Percentiles rank a stretch among this genome's conserved stretches.
These are phyloP conservation scores for Malus sieversii DNA, from an alignment of 306 rosid species.

Conservation along the genomic window DNA sequence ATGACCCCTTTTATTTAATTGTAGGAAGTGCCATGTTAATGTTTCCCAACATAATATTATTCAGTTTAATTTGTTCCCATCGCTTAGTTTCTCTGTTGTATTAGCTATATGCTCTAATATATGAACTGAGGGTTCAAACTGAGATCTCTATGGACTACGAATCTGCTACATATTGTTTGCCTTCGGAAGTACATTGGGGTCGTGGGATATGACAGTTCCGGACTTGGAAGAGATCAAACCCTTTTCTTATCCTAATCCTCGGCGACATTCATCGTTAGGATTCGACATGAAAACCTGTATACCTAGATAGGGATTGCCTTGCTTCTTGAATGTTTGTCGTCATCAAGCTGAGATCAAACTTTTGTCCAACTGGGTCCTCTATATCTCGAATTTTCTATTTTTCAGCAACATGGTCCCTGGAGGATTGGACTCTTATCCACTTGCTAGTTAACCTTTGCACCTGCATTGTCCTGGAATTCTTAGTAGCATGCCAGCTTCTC, in stretches of 20 bases:
- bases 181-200: not conserved
- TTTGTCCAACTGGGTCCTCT: not conserved
- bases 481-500: not conserved
- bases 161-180: not conserved
- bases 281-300: not conserved
- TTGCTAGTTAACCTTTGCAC: not conserved
- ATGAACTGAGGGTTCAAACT: not conserved
- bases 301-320: not conserved
- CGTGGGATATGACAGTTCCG: not conserved
- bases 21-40: constrained; percentile 18
- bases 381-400: too few species aligned
- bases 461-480: not conserved
- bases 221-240: not conserved
- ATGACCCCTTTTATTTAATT: constrained; percentile 13
- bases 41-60: not conserved
- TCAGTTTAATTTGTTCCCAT: constrained; percentile 1
- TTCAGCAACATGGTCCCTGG: too few species aligned
- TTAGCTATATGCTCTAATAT: constrained; percentile 5
- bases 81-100: not conserved
- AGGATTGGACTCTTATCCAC: not conserved
- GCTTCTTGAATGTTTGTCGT: not conserved
- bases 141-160: not conserved
- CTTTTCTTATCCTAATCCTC: not conserved
- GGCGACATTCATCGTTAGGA: not conserved
- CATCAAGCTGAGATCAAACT: not conserved